A percentile compares a stretch with the other conserved stretches of the same genome.
These are phyloP conservation scores for Helminthosporium solani DNA, from an alignment of 2,329 filamentous ascomycete species.

Conservation along the genomic window DNA sequence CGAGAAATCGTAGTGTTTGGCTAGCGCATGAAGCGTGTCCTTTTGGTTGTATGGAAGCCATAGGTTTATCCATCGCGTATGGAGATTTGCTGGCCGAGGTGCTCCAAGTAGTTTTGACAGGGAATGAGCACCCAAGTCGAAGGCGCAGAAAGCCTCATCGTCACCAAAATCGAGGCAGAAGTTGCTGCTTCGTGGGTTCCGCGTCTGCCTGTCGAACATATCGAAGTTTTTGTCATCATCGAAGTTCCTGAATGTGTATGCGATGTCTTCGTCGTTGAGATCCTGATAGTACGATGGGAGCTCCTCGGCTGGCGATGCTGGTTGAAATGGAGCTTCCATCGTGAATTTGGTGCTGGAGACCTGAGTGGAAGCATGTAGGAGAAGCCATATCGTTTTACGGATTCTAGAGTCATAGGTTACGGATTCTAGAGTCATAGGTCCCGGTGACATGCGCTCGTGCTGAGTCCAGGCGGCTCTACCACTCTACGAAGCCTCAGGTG, in stretches of 20 bases:
- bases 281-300: constrained; percentile 40
- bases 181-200: constrained; percentile 51
- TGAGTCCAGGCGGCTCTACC: constrained; percentile 11
- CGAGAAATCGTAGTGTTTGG: constrained; percentile 66
- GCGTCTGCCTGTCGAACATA: constrained; percentile 45
- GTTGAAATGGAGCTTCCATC: constrained; percentile 33
- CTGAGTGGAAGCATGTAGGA: background rate
- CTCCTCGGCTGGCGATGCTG: constrained; percentile 27
- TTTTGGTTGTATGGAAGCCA: constrained; percentile 66
- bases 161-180: constrained; percentile 67
- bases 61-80: constrained; percentile 74
- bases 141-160: constrained; percentile 56
- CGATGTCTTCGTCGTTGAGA: constrained; percentile 34
- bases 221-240: constrained; percentile 54
- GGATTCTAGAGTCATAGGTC: constrained; percentile 10
- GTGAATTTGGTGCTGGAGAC: background rate
- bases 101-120: constrained; percentile 41
- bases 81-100: constrained; percentile 51
- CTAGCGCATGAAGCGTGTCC: constrained; percentile 57
- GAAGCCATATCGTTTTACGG: constrained; percentile 1
- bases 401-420: constrained; percentile 3
- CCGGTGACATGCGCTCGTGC: constrained; percentile 36
- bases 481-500: constrained; percentile 14
- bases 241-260: constrained; percentile 54
- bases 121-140: constrained; percentile 51